These are phyloP conservation scores for Thraustochytrium aureum DNA, from an alignment of 352 stramenopile species.

Conservation along the genomic window DNA sequence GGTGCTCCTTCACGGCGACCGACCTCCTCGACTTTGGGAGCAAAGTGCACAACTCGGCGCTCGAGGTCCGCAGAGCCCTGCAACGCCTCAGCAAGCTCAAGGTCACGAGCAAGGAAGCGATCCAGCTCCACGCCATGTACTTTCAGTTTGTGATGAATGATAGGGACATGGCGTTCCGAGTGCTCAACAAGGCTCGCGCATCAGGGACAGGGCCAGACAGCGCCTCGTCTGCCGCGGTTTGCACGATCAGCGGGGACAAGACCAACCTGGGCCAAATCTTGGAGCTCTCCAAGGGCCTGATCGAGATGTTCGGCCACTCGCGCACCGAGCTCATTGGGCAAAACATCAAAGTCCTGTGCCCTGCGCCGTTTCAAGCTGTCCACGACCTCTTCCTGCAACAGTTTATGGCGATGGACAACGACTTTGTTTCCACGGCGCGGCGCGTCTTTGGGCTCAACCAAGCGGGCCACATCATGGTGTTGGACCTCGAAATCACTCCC, in stretches of 20 bases:
- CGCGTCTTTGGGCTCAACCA: constrained; percentile 43
- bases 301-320: constrained; percentile 39
- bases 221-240: background rate
- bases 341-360: constrained; percentile 41
- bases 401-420: constrained; percentile 44
- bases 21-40: constrained; percentile 21
- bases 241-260: constrained; percentile 34
- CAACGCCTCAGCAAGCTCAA: constrained; percentile 36
- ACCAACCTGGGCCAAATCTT: constrained; percentile 36
- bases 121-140: constrained; percentile 42
- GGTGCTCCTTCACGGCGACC: constrained; percentile 24
- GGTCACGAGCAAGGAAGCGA: constrained; percentile 1
- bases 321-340: constrained; percentile 28
- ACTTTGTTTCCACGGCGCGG: constrained; percentile 25
- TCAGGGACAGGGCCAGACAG: background rate
- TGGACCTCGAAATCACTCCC: constrained; percentile 35
- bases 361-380: constrained; percentile 22
- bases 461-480: constrained; percentile 38
- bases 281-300: constrained; percentile 33
- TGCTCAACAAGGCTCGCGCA: background rate
- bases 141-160: constrained; percentile 53
- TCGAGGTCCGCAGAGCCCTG: background rate
- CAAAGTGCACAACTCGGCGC: constrained; percentile 25
- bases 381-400: constrained; percentile 48
- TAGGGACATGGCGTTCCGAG: background rate